A percentile compares a stretch with the other conserved stretches of the same genome.
Conservation (phyloP, 148 eudicot species). For the Tetragonia tetragonoides region DNA sequence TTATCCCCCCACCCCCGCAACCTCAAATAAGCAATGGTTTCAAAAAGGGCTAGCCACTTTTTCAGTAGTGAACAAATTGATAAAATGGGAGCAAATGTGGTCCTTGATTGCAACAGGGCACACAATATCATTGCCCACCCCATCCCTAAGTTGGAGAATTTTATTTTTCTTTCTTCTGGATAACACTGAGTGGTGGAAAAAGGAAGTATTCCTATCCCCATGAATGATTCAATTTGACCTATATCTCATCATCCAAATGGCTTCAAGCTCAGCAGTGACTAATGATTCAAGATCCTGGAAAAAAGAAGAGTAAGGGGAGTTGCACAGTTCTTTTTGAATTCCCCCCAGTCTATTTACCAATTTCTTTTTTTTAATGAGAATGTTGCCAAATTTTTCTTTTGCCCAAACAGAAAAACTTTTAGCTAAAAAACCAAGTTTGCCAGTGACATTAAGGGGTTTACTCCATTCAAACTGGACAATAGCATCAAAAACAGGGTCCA, state of each 20-base stretch:
- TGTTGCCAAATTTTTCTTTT: neutral
- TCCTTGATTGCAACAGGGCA: neutral
- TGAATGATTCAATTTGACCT: neutral
- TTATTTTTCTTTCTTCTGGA: neutral
- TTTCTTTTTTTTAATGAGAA: neutral
- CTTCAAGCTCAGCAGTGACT: too few species aligned
- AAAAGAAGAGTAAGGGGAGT: neutral
- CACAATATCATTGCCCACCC: neutral
- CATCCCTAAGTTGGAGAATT: neutral
- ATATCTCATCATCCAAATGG: too few species aligned
- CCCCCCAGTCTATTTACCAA: neutral
- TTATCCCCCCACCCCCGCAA: too few species aligned
- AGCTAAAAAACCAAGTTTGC: too few species aligned
- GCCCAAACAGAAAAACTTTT: neutral
- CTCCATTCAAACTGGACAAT: too few species aligned
- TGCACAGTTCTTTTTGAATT: neutral
- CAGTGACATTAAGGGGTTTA: too few species aligned
- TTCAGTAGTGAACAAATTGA: neutral
- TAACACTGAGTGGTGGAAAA: neutral
- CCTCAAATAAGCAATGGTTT: too few species aligned
- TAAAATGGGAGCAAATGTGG: neutral
- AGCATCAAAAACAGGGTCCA: neutral
- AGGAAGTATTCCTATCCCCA: constrained; percentile 7
- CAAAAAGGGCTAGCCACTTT: neutral
- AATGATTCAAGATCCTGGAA: too few species aligned